Evolutionary conservation across 345 rosid species (phyloP).

Genomic region (Boechera divaricarpa): DNA sequence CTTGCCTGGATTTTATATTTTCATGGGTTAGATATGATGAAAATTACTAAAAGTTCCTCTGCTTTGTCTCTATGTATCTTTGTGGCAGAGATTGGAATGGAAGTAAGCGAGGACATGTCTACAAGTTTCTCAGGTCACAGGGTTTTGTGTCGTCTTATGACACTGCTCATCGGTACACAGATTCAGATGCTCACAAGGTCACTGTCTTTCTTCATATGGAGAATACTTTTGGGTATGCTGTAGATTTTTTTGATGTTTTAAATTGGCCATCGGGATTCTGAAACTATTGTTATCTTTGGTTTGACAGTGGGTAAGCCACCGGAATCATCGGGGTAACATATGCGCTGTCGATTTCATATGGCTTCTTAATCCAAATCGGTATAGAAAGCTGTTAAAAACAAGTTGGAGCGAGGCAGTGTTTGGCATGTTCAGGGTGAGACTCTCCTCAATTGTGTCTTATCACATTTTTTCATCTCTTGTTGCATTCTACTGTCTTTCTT

Average conservation of each 20-base stretch:
- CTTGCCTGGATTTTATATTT: neutral
- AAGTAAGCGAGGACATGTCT: constrained; percentile 94
- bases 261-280: constrained; percentile 2
- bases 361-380: constrained; percentile 91
- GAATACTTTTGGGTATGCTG: constrained; percentile 49
- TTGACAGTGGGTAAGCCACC: constrained; percentile 95
- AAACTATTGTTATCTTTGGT: constrained; percentile 22
- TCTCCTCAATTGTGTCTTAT: neutral
- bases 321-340: constrained; percentile 89
- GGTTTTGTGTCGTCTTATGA: constrained; percentile 97
- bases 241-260: constrained; percentile 33
- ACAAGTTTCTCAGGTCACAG: constrained; percentile 90
- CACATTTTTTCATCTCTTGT: neutral
- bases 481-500: neutral
- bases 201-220: constrained; percentile 41
- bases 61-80: neutral
- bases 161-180: constrained; percentile 94
- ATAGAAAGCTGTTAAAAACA: constrained; percentile 69
- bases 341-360: constrained; percentile 98
- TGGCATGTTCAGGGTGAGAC: constrained; percentile 90
- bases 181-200: constrained; percentile 97
- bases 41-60: neutral
- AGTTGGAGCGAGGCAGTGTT: constrained; percentile 98
- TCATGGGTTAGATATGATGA: neutral
- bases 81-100: constrained; percentile 93